phyloP scores from a whole-genome alignment of 2,329 filamentous ascomycete genomes.

The Xylariaceae sp. region DNA sequence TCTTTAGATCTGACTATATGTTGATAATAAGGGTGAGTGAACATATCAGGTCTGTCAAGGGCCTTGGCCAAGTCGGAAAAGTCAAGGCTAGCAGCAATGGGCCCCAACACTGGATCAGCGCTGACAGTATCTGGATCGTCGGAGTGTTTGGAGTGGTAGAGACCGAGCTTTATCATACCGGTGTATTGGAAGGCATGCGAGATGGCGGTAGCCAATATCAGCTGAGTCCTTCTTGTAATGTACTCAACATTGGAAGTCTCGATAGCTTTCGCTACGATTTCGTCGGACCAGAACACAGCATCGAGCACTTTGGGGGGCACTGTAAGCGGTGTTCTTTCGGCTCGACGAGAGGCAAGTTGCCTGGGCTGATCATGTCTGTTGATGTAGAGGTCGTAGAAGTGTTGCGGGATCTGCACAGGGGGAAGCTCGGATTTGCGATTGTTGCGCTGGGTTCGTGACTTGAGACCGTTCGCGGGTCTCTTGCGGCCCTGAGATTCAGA shows the following conservation, averaged over 20 bases:
- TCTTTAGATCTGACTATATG: conserved; percentile 1
- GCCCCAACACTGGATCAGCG: too few relatives aligned
- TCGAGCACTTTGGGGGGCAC: too few relatives aligned
- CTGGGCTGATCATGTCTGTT: conserved; percentile 28
- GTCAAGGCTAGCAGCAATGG: too few relatives aligned
- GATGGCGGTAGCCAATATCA: conserved; percentile 4
- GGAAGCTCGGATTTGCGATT: conserved; percentile 42
- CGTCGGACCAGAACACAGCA: conserved; percentile 13
- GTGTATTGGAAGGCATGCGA: conserved; percentile 2
- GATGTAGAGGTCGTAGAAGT: conserved; percentile 54
- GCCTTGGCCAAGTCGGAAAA: too few relatives aligned
- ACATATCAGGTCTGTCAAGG: not conserved
- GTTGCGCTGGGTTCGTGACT: conserved; percentile 22
- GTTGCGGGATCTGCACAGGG: conserved; percentile 51
- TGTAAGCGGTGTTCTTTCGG: too few relatives aligned
- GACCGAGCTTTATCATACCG: too few relatives aligned
- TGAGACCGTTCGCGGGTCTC: conserved; percentile 19
- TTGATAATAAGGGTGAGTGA: not conserved
- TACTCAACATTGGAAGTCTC: conserved; percentile 1
- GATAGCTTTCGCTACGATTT: conserved; percentile 9
- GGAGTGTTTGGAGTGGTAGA: too few relatives aligned
- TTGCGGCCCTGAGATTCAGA: conserved; percentile 25
- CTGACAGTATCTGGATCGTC: too few relatives aligned
- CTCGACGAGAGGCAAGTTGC: not conserved
- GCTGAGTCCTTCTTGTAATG: conserved; percentile 8